Evolutionary conservation across 192 early-diverging fungal species (phyloP), one percentile per base, ranked within the genome.

Genomic region (Podila epigama): DNA sequence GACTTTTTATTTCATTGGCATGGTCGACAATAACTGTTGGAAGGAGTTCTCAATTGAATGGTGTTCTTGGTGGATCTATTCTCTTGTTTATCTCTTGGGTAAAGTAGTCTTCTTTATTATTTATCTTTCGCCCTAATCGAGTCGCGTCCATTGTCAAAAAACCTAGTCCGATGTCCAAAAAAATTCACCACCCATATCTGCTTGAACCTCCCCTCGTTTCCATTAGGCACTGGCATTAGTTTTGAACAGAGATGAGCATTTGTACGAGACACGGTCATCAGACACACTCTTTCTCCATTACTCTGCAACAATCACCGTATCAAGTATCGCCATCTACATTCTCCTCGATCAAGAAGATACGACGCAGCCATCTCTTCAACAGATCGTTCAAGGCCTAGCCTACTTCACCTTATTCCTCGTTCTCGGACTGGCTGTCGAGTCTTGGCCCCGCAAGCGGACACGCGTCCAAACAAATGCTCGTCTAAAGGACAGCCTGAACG

Each of bases 361-460:
- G 3, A 18, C 44, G 7, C n/a, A 48, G 11, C 44, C 25, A 1
- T 22, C n/a, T 10, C n/a, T 48, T 35, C 42, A n/a, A 18, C 15
- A 9, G 27, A 16, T 57, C 4, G 4, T 69, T 15, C 36, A 28
- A 13, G n/a, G 32, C 5, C 15, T 48, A 18, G 10, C 37, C 32
- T 22, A 33, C 2, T 63, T 63, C 32, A 5, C 60, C 5, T 4
- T 32, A 5, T 29, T 59, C 27, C 16, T 68, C 27, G 15, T 34
- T 0, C 6, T 58, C 11, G 72, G 72, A 31, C 68, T 77, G 8
- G 9, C 63, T 0, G 20, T 68, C 25, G 72, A 77, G 39, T 58
- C 59, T 5, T 77, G 72, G 72, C 72, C 72, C 3, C 18, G 72
- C 36, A 60, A 60, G 13, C 25, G n/a, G 6, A 77, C 72, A 4